A percentile compares a stretch with the other conserved stretches of the same genome.
Evolutionary conservation across 768 basidiomycete species (phyloP).

Genomic region (Butyriboletus loyo): DNA sequence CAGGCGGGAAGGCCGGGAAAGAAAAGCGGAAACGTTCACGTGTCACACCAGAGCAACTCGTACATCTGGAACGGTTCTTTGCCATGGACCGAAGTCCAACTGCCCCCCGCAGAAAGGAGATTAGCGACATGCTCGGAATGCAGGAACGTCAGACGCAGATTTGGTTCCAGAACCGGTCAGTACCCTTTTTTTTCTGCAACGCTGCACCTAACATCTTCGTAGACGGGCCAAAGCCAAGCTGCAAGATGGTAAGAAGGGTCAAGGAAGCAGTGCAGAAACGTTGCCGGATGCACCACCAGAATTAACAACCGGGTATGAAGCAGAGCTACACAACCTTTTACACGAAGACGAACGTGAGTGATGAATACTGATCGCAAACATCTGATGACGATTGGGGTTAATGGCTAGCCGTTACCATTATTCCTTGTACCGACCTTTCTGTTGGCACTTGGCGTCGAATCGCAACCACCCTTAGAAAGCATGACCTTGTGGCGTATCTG

Average conservation of each 20-base stretch:
- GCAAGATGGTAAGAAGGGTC: constrained; percentile 54
- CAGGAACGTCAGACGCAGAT: constrained; percentile 86
- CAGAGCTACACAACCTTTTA: constrained; percentile 60
- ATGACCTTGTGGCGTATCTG: constrained; percentile 75
- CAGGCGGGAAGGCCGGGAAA: constrained; percentile 34
- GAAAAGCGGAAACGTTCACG: constrained; percentile 75
- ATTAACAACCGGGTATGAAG: constrained; percentile 50
- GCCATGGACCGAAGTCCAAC: constrained; percentile 68
- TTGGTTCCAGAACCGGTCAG: constrained; percentile 81
- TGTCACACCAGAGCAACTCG: constrained; percentile 78
- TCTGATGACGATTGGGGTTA: background rate
- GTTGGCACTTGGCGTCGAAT: constrained; percentile 81
- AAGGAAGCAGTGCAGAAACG: constrained; percentile 33
- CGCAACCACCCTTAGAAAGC: constrained; percentile 47
- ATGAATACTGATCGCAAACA: background rate
- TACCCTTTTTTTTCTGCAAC: background rate
- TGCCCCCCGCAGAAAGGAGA: constrained; percentile 66
- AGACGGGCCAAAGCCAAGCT: constrained; percentile 84
- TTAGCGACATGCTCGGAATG: constrained; percentile 73
- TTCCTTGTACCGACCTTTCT: constrained; percentile 71
- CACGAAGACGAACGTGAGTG: constrained; percentile 75
- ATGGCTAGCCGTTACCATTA: constrained; percentile 61
- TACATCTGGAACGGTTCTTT: constrained; percentile 71
- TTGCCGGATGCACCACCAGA: constrained; percentile 52
- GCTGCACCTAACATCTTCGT: background rate